Base-by-base conservation (phyloP, 441 rosid species). In the Pelargonium exstipulatum region DNA sequence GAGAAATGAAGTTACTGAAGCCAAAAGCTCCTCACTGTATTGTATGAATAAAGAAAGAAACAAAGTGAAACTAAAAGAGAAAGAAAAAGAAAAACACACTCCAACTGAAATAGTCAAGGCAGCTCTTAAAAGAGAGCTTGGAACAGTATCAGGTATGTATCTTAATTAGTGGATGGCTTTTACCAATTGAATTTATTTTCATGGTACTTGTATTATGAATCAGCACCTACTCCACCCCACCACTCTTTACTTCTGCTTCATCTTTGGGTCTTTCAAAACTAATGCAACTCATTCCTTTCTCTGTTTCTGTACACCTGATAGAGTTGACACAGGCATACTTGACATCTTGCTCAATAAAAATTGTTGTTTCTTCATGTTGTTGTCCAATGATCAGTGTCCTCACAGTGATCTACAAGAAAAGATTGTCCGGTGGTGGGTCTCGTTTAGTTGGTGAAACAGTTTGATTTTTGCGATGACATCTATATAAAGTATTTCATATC, bases 171-270 rank as follows among this genome's bases (percentile, higher is more conserved):
- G 74, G 76, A 51, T 69, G 48, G 58, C 77, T 32, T 70, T 70
- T 68, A 48, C 66, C 65, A 26, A 62, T 3, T 71, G 48, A 37
- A 64, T 68, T 64, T 32, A 67, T 65, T 72, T 68, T 66, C 61
- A 67, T 74, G 20, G 75, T 58, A 20, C 26, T 67, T 74, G 65
- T 20, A 64, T 65, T 64, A 51, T 69, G 22, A 71, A 71, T 29
- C 57, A 64, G 32, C 42, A 51, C 77, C 68, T 17, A 53, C 60
- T 53, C 17, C 73, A 65, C 68, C 66, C 79, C 73, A 68, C 74
- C 80, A 65, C 43, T 68, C 64, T 66, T 48, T 62, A 29, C 53
- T 73, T 68, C 62, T 73, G 60, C 62, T 68, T 77, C 82, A 74
- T 67, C 53, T 73, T 72, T 63, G 49, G 65, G 71, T 49, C 64